Evolutionary conservation across 768 basidiomycete genomes (phyloP).

Genomic region (Antrodiella citrinella): DNA sequence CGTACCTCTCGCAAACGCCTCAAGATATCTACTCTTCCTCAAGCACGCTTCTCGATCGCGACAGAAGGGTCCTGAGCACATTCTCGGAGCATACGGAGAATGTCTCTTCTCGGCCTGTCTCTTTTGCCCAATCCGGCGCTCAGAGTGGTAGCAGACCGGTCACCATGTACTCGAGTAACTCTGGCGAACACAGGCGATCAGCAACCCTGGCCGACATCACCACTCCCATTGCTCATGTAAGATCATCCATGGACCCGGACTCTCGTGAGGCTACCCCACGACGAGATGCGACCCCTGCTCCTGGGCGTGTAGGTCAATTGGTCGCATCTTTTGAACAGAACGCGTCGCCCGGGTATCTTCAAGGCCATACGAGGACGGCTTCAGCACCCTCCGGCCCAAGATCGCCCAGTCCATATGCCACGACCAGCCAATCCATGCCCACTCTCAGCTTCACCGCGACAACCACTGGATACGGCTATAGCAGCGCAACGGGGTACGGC

Average conservation of each 20-base stretch:
- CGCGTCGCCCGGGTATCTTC: constrained; percentile 24
- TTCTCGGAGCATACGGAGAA: constrained; percentile 78
- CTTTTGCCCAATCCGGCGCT: constrained; percentile 27
- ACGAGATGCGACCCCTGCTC: too few relatives aligned
- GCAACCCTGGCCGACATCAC: constrained; percentile 32
- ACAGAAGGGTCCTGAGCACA: constrained; percentile 52
- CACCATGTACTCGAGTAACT: constrained; percentile 35
- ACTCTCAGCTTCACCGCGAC: constrained; percentile 22
- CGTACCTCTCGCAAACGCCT: too few relatives aligned
- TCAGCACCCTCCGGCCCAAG: constrained; percentile 36
- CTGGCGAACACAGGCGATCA: constrained; percentile 40
- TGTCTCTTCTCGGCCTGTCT: constrained; percentile 46
- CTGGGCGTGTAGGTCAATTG: constrained; percentile 55
- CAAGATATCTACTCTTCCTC: too few relatives aligned
- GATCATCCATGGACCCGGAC: too few relatives aligned
- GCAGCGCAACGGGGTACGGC: constrained; percentile 29
- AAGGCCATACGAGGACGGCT: constrained; percentile 43
- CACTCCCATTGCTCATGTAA: too few relatives aligned
- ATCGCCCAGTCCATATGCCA: constrained; percentile 28
- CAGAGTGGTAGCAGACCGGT: constrained; percentile 24
- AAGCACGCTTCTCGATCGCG: constrained; percentile 32
- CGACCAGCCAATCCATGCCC: constrained; percentile 33
- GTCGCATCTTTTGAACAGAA: constrained; percentile 69
- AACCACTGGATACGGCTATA: constrained; percentile 29
- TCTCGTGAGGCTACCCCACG: too few relatives aligned